Evolutionary conservation across 2,329 filamentous ascomycete species (phyloP).

Genomic region (Pseudogymnoascus sp.): DNA sequence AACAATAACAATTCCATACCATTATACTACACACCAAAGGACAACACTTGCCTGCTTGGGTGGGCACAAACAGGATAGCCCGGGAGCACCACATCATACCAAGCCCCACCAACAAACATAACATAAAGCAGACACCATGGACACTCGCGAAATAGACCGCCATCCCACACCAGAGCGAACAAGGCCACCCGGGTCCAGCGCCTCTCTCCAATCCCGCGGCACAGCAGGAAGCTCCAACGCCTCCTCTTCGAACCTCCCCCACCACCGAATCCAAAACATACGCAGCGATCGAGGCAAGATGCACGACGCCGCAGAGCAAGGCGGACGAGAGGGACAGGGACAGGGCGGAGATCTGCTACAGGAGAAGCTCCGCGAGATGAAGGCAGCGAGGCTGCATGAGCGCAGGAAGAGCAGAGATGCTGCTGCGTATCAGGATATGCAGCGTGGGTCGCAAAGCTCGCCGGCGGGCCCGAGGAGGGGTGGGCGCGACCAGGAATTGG

Average conservation of each 20-base stretch:
- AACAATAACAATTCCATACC: not conserved
- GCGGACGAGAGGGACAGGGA: not conserved
- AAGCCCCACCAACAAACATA: not conserved
- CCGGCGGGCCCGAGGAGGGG: constrained; percentile 18
- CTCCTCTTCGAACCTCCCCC: constrained; percentile 6
- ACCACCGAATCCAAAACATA: constrained; percentile 7
- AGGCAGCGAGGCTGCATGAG: constrained; percentile 23
- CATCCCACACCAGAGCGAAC: constrained; percentile 3
- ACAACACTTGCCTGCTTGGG: not conserved
- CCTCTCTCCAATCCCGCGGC: not conserved
- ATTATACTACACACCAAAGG: not conserved
- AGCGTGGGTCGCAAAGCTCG: constrained; percentile 24
- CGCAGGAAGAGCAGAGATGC: constrained; percentile 19
- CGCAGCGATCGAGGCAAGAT: constrained; percentile 1
- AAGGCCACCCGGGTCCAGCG: constrained; percentile 1
- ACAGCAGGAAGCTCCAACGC: not conserved
- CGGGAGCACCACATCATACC: not conserved
- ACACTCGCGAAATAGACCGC: not conserved
- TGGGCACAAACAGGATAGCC: not conserved
- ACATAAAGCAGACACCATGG: not conserved
- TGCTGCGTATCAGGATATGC: constrained; percentile 12
- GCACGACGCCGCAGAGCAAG: not conserved
- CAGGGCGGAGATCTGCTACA: constrained; percentile 20
- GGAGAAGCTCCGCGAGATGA: constrained; percentile 27
- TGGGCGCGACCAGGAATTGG: constrained; percentile 17